Percentiles rank a stretch among this genome's conserved stretches.
phyloP scores from a whole-genome alignment of 1,284 basidiomycete species.

The Pseudozyma hubeiensis region DNA sequence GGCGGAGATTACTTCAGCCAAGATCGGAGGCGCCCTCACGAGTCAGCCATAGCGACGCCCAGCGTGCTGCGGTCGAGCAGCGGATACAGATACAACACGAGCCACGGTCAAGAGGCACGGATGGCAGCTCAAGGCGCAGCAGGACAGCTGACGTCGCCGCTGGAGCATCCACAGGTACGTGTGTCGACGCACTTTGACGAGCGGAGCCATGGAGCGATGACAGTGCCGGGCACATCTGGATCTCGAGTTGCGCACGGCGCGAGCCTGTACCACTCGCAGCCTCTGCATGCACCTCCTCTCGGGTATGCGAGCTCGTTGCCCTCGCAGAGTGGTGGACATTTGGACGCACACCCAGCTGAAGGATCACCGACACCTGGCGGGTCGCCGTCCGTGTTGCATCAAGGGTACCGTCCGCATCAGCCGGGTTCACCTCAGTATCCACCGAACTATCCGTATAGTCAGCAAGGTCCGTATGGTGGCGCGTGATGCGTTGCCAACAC shows the following conservation, averaged over 20 bases:
- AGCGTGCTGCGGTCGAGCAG: slow-evolving; percentile 5
- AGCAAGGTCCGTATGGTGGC: slow-evolving; percentile 15
- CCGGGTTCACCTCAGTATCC: slow-evolving; percentile 10
- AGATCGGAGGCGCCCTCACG: slow-evolving; percentile 20
- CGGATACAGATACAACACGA: slow-evolving; percentile 2
- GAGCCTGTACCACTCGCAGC: slow-evolving; percentile 4
- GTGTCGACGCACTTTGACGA: slow-evolving; percentile 23
- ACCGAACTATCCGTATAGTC: slow-evolving; percentile 3
- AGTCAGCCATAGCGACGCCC: slow-evolving; percentile 1
- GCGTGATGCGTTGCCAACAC: slow-evolving; percentile 1
- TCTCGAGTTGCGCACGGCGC: slow-evolving; percentile 7
- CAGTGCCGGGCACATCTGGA: slow-evolving; percentile 5
- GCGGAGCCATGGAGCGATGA: slow-evolving; percentile 3
- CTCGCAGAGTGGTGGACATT: background rate
- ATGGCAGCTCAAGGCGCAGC: slow-evolving; percentile 2
- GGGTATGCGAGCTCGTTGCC: background rate
- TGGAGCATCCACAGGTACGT: slow-evolving; percentile 19
- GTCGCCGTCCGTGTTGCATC: slow-evolving; percentile 8
- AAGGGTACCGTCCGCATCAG: slow-evolving; percentile 11
- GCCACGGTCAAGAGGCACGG: slow-evolving; percentile 3
- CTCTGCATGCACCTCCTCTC: slow-evolving; percentile 6
- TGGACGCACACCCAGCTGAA: slow-evolving; percentile 1
- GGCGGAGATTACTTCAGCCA: slow-evolving; percentile 22
- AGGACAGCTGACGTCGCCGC: background rate
- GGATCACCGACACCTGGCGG: background rate